Base-by-base conservation (phyloP, 2,329 filamentous ascomycete species). In the Periconia digitata region DNA sequence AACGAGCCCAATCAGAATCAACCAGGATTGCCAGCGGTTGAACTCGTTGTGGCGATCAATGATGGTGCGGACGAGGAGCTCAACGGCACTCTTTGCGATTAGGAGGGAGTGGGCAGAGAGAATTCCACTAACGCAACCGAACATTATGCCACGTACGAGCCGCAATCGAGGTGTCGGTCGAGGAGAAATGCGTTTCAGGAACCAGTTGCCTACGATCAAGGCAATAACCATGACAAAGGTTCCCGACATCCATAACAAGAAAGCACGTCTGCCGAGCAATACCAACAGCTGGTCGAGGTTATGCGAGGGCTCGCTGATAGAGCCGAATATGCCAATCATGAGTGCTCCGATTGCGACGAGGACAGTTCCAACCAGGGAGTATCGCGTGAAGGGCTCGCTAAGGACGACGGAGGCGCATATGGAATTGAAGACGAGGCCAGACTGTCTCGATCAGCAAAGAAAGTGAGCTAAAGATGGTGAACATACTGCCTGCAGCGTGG, bases 341-440 rank as follows among this genome's bases (percentile, higher is more conserved):
- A 95, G 78, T n/a, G 94, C 94, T 45, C 94, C 94, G 18, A 79
- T 79, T 54, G 90, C 92, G 36, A 97, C 94, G 42, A 99, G 82
- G 44, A 94, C 63, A 1, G 94, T 99, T 32, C 94, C 94, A 63
- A 89, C 83, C 32, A 95, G 79, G n/a, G 92, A 96, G 81, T 91
- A 95, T 69, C 83, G 84, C 44, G 94, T 97, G 73, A 97, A 99
- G 4, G 92, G 90, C 73, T 99, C 92, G 64, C 88, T 86, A 40
- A 99, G 82, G 63, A 97, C 90, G 48, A 97, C 76, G 38, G 91
- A 95, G 53, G 94, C 94, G 79, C 95, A 96, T 72, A 97, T 90
- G 48, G 92, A 96, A 77, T 99, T 99, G 80, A 99, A 99, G 53
- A 99, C 94, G 46, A 99, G 81, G 38, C 94, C 94, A 3, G 92